These are phyloP conservation scores for Alloascoidea africana DNA, from an alignment of 805 yeast species.

Conservation along the genomic window DNA sequence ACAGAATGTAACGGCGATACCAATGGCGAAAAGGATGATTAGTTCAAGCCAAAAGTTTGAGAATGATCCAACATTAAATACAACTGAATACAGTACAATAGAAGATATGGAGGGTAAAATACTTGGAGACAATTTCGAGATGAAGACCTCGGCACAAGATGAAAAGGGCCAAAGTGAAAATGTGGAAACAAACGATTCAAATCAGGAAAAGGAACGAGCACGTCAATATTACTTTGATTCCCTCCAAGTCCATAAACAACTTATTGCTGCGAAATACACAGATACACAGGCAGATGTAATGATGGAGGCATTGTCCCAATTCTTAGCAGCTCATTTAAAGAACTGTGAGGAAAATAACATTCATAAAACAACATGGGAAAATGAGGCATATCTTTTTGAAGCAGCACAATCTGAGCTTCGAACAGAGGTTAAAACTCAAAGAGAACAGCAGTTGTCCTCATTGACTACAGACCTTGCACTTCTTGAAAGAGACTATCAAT, in stretches of 20 bases:
- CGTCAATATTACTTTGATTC: conserved; percentile 49
- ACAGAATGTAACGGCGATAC: no score
- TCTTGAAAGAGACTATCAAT: conserved; percentile 56
- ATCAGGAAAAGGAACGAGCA: no score
- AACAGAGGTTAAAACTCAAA: conserved; percentile 57
- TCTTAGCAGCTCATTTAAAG: conserved; percentile 18
- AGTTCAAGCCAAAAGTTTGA: no score
- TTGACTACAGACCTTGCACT: conserved; percentile 51
- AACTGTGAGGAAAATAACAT: conserved; percentile 19
- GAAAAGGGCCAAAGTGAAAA: no score
- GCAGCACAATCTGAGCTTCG: conserved; percentile 83
- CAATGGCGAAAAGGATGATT: no score
- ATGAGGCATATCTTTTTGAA: conserved; percentile 77
- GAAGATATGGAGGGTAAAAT: no score
- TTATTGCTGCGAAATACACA: conserved; percentile 42
- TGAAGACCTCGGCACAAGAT: no score
- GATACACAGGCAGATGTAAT: conserved; percentile 45
- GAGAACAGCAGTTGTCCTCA: conserved; percentile 57
- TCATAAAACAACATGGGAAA: conserved; percentile 56
- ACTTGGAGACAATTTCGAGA: no score
- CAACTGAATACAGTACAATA: no score
- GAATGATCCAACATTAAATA: no score
- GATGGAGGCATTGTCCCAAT: conserved; percentile 25
- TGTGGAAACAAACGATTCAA: no score
- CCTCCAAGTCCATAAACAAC: conserved; percentile 37